phyloP scores from a whole-genome alignment of 1,139 yeast species.

The Ogataea hybrid region DNA sequence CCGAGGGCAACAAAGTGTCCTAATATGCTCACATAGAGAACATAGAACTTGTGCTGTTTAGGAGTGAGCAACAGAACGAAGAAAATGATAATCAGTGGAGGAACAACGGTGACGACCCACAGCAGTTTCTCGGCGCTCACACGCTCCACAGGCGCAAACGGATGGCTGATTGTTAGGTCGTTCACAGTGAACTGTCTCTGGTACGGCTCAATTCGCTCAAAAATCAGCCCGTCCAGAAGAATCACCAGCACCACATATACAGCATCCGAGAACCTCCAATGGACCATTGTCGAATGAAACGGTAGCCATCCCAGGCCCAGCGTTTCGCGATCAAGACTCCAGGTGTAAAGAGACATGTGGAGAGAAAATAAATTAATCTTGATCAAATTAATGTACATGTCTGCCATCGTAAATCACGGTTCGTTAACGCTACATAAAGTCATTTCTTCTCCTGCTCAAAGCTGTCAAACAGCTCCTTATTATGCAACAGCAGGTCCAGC shows the following conservation, averaged over 20 bases:
- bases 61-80: too few relatives aligned
- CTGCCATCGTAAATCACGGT: conserved; percentile 4
- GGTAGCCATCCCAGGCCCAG: conserved; percentile 44
- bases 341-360: conserved; percentile 1
- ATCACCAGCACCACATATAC: conserved; percentile 42
- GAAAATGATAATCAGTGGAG: too few relatives aligned
- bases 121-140: too few relatives aligned
- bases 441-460: conserved; percentile 29
- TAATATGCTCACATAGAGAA: too few relatives aligned
- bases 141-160: too few relatives aligned
- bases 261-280: conserved; percentile 64
- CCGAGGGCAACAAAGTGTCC: too few relatives aligned
- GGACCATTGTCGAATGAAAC: conserved; percentile 35
- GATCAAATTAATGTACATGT: background rate
- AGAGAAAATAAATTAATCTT: background rate
- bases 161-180: conserved; percentile 63
- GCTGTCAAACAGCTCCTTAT: conserved; percentile 38
- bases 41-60: too few relatives aligned
- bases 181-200: conserved; percentile 65
- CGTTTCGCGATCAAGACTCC: conserved; percentile 42
- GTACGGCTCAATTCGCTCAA: conserved; percentile 50
- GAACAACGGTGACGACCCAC: too few relatives aligned
- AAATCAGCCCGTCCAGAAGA: conserved; percentile 43
- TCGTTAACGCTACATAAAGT: background rate
- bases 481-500: conserved; percentile 40